Evolutionary conservation across 2,329 filamentous ascomycete species (phyloP), one percentile per base, ranked within the genome.

Genomic region (Dothistroma septosporum): DNA sequence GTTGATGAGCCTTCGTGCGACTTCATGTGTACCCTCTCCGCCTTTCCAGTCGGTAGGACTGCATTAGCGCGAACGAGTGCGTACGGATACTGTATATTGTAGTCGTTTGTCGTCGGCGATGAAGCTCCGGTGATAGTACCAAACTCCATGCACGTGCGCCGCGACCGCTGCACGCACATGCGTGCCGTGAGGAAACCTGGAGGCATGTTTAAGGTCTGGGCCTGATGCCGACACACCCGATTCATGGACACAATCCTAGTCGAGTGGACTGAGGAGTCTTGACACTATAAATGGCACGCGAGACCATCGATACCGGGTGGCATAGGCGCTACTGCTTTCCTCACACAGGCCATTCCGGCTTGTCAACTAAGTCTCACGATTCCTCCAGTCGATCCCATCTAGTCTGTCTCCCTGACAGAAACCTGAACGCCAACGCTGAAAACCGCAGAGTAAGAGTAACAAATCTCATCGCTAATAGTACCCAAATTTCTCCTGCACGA

Each of bases 391-490:
- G 33, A 32, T 32, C 37, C 53, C 54, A n/a, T 56, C 33, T 47
- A 56, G 14, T 11, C 24, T 48, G 54, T 33, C 54, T 19, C 28
- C 21, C n/a, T 19, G 44, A 56, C 54, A 56, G 16, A 52, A 14
- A 22, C 49, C 58, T 22, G 35, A 56, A 60, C 58, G 24, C 58
- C 58, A 44, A 22, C 58, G 58, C 58, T 60, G 37, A 32, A 48
- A 55, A 41, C 47, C 50, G 41, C 49, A 56, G 53, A 59, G 22
- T 35, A 48, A 28, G 37, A 21, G 44, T 41, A 19, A 50, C 14
- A 44, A 44, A 19, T 44, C 14, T 19, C 8, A 44, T 44, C 41
- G n/a, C 41, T n/a, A 44, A 21, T 44, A 14, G n/a, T 33, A 33
- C n/a, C 11, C 21, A 10, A 41, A 21, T 22, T n/a, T 16, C n/a